Evolutionary conservation across 345 rosid species (phyloP).

Genomic region (Camelina laxa): DNA sequence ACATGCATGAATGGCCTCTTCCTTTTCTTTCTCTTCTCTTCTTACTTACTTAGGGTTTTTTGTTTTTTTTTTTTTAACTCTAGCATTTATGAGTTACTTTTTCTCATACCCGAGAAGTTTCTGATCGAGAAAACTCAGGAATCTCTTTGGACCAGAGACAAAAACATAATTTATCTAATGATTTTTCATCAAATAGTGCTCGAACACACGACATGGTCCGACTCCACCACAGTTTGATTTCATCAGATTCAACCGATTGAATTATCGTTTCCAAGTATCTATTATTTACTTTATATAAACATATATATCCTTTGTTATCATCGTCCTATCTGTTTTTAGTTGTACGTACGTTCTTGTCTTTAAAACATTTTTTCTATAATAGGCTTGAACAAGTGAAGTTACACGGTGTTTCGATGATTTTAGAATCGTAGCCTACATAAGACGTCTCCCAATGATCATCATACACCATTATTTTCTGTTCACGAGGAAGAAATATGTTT

Average conservation of each 20-base stretch:
- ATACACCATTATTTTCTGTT: not conserved
- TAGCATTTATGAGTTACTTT: slow-evolving; percentile 1
- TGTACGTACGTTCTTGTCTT: not conserved
- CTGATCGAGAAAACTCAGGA: not conserved
- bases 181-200: not conserved
- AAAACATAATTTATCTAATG: not conserved
- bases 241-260: not conserved
- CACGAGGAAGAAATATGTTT: not conserved
- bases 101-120: not conserved
- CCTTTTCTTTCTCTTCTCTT: slow-evolving; percentile 18
- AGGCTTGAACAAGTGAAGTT: no score
- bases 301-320: not conserved
- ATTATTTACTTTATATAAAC: not conserved
- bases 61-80: not conserved
- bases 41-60: slow-evolving; percentile 18
- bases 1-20: slow-evolving; percentile 44
- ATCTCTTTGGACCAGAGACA: not conserved
- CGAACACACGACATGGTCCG: not conserved
- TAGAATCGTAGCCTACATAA: not conserved
- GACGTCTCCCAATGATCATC: not conserved
- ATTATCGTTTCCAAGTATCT: not conserved
- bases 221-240: not conserved
- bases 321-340: not conserved
- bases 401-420: not conserved
- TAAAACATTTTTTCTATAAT: not conserved